phyloP scores from a whole-genome alignment of 768 basidiomycete genomes.

The Termitomyces sp. region DNA sequence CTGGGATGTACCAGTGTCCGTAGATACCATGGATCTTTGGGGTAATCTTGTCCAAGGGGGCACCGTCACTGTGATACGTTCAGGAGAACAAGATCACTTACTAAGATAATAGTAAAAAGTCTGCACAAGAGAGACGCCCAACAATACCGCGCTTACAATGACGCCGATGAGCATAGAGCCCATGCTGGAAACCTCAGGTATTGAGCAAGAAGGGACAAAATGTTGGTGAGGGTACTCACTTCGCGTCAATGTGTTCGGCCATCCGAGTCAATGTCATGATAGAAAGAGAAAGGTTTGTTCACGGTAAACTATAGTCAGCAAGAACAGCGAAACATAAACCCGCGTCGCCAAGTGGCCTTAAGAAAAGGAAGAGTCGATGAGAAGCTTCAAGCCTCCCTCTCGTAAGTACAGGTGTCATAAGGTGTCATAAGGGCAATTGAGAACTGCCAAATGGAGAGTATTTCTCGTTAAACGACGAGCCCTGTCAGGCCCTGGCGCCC shows the following conservation, averaged over 20 bases:
- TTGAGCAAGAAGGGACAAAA: neutral
- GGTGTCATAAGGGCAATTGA: neutral
- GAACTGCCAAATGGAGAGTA: neutral
- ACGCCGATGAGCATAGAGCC: conserved; percentile 21
- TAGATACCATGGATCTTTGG: conserved; percentile 20
- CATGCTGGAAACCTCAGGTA: conserved; percentile 12
- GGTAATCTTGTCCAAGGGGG: conserved; percentile 13
- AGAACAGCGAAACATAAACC: neutral
- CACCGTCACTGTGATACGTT: neutral
- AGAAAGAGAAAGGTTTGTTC: neutral
- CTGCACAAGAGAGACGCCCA: conserved; percentile 22
- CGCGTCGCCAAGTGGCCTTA: neutral
- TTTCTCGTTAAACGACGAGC: no score
- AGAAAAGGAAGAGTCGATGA: neutral
- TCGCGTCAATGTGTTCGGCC: conserved; percentile 11
- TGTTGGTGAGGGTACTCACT: conserved; percentile 10
- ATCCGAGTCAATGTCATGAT: conserved; percentile 8
- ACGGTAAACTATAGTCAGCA: neutral
- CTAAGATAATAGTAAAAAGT: conserved; percentile 21
- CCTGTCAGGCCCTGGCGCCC: no score
- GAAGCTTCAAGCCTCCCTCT: neutral
- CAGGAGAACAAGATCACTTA: neutral
- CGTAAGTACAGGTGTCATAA: neutral
- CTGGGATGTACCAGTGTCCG: conserved; percentile 10
- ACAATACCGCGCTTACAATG: conserved; percentile 20